Conservation (phyloP, 768 basidiomycete species). For the Clavulina sp. region DNA sequence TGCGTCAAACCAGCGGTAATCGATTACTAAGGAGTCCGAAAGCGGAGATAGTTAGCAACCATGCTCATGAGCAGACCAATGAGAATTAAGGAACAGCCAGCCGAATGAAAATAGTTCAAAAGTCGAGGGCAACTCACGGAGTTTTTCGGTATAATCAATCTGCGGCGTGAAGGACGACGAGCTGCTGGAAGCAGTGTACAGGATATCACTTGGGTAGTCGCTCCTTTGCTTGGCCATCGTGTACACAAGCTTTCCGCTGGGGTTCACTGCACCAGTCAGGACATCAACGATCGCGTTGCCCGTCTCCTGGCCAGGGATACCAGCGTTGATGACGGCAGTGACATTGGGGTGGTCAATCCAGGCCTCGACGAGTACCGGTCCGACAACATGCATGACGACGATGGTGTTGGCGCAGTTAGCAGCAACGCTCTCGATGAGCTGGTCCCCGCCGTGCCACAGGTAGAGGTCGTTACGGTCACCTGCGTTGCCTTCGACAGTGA, state of each 20-base stretch:
- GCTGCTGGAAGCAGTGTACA: too few species aligned
- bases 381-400: conserved; percentile 19
- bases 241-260: conserved; percentile 22
- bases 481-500: conserved; percentile 19
- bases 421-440: conserved; percentile 21
- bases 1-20: conserved; percentile 15
- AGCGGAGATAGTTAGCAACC: too few species aligned
- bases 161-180: too few species aligned
- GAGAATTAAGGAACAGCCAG: too few species aligned
- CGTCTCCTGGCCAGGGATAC: conserved; percentile 1
- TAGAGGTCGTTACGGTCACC: conserved; percentile 18
- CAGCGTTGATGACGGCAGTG: conserved; percentile 1
- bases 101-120: not conserved
- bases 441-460: conserved; percentile 20
- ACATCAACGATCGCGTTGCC: conserved; percentile 21
- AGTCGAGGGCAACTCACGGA: too few species aligned
- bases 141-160: conserved; percentile 3
- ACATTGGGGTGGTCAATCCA: conserved; percentile 4
- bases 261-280: conserved; percentile 23
- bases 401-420: conserved; percentile 15
- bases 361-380: conserved; percentile 2
- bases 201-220: conserved; percentile 19
- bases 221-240: conserved; percentile 22
- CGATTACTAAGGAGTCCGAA: too few species aligned
- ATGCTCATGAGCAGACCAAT: too few species aligned